phyloP scores from a whole-genome alignment of 805 yeast species.

The Candida chilensis region DNA sequence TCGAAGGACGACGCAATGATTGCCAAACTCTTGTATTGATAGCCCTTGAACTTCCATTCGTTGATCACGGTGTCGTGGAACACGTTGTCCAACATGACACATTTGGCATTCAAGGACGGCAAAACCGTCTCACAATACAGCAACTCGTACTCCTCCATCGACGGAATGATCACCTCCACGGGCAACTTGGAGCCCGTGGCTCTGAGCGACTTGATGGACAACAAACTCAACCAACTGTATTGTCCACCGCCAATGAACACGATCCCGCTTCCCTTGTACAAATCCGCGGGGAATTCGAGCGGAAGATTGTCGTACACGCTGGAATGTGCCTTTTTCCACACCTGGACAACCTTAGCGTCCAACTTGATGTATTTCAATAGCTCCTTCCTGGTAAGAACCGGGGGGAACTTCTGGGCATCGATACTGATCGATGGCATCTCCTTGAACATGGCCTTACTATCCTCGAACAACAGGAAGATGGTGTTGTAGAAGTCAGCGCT shows the following conservation, averaged over 20 bases:
- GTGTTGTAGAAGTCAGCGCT: no score
- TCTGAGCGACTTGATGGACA: slow-evolving; percentile 29
- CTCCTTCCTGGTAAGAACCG: background rate
- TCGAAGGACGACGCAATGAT: slow-evolving; percentile 35
- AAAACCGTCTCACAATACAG: slow-evolving; percentile 27
- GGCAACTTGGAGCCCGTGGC: slow-evolving; percentile 33
- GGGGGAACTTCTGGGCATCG: no score
- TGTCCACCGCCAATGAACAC: slow-evolving; percentile 35
- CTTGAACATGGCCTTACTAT: no score
- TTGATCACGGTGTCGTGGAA: slow-evolving; percentile 14
- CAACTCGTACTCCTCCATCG: slow-evolving; percentile 25
- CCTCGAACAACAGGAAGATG: no score
- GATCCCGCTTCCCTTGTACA: slow-evolving; percentile 1
- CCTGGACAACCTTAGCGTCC: background rate
- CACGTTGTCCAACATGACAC: slow-evolving; percentile 26
- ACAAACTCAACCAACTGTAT: slow-evolving; percentile 28
- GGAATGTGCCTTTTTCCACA: background rate
- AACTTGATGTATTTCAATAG: background rate
- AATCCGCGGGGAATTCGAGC: background rate
- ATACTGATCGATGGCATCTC: no score
- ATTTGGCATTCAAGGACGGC: slow-evolving; percentile 30
- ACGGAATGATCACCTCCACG: slow-evolving; percentile 32
- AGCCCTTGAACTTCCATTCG: slow-evolving; percentile 16
- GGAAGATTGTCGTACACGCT: background rate
- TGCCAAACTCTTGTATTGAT: slow-evolving; percentile 32